Percentiles rank a stretch among this genome's conserved stretches.
Conservation (phyloP, 306 rosid species). For the Dicorynia guianensis region DNA sequence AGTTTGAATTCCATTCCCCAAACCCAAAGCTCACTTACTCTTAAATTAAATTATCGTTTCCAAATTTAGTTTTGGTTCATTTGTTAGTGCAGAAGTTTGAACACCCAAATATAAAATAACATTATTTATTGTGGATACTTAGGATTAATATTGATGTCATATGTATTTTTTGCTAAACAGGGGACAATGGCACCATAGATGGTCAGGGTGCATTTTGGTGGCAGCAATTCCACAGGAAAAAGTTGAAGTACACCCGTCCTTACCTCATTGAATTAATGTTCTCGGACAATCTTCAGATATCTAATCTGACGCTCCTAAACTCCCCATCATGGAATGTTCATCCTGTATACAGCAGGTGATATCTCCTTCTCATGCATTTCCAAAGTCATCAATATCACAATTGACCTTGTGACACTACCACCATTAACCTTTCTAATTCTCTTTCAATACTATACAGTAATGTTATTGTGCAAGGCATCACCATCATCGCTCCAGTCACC, state of each 20-base stretch:
- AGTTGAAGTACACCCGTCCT: slow-evolving; percentile 75
- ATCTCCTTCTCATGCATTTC: slow-evolving; percentile 36
- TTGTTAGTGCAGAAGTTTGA: no score
- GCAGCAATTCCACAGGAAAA: slow-evolving; percentile 62
- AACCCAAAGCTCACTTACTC: not conserved
- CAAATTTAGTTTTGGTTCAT: no score
- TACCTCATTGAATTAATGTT: slow-evolving; percentile 82
- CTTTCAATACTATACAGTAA: slow-evolving; percentile 55
- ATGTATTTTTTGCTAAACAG: slow-evolving; percentile 36
- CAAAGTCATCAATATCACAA: not conserved
- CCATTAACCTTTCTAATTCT: not conserved
- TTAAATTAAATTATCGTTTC: not conserved
- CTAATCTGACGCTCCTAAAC: slow-evolving; percentile 70
- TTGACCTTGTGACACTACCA: not conserved
- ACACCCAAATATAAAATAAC: no score
- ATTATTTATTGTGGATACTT: no score
- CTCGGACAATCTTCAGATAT: slow-evolving; percentile 70
- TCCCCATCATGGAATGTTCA: slow-evolving; percentile 86
- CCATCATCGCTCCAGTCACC: slow-evolving; percentile 74
- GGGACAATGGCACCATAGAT: slow-evolving; percentile 80
- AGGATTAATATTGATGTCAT: no score
- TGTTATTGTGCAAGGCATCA: slow-evolving; percentile 70
- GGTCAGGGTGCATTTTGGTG: slow-evolving; percentile 89
- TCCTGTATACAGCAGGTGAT: slow-evolving; percentile 81
- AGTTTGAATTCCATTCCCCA: slow-evolving; percentile 16